phyloP scores from a whole-genome alignment of 345 rosid species.

The Abelmoschus esculentus region DNA sequence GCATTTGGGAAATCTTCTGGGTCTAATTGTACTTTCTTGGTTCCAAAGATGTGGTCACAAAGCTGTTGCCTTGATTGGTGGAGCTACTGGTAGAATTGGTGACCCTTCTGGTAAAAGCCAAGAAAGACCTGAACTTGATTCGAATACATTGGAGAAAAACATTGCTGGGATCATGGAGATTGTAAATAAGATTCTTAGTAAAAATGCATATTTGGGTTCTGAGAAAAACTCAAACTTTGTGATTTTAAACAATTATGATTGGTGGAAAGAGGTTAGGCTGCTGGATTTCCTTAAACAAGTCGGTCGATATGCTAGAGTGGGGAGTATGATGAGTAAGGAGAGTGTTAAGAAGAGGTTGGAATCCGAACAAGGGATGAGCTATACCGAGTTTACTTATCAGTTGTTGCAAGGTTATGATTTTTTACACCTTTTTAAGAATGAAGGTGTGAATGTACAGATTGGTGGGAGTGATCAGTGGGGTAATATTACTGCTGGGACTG shows the following conservation, averaged over 20 bases:
- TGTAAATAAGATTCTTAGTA: constrained; percentile 38
- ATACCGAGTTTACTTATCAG: constrained; percentile 90
- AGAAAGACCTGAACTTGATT: constrained; percentile 84
- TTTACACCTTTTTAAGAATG: constrained; percentile 51
- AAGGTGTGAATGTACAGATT: constrained; percentile 76
- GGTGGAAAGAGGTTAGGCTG: constrained; percentile 85
- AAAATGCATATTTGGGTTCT: constrained; percentile 5
- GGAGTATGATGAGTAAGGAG: constrained; percentile 82
- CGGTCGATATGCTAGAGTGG: constrained; percentile 74
- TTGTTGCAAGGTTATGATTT: constrained; percentile 83
- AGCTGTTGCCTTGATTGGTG: constrained; percentile 78
- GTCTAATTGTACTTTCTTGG: constrained; percentile 91
- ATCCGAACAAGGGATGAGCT: constrained; percentile 91
- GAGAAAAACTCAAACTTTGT: constrained; percentile 13
- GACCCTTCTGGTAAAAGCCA: constrained; percentile 93
- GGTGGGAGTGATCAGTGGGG: constrained; percentile 99
- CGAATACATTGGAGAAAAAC: constrained; percentile 47
- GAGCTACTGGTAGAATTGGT: constrained; percentile 86
- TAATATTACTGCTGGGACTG: constrained; percentile 83
- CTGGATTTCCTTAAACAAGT: constrained; percentile 75
- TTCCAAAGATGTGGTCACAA: constrained; percentile 82
- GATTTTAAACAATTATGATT: constrained; percentile 78
- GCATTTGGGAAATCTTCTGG: constrained; percentile 90
- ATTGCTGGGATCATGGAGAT: constrained; percentile 41
- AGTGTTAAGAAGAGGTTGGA: constrained; percentile 89